These are phyloP conservation scores for Cytospora piceicola DNA, from an alignment of 2,329 filamentous ascomycete genomes.

Conservation along the genomic window DNA sequence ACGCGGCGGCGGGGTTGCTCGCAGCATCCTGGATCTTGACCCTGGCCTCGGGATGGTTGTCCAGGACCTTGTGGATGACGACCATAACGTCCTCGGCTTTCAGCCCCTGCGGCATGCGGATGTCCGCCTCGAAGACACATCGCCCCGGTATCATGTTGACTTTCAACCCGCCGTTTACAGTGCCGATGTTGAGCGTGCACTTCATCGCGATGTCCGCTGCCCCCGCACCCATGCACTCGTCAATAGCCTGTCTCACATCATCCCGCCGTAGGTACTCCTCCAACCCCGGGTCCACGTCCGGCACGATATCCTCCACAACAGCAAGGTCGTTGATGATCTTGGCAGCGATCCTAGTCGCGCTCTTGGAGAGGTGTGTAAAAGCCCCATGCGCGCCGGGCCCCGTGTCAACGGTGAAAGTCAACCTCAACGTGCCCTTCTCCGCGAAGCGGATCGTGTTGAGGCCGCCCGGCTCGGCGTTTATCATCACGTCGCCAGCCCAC, in stretches of 20 bases:
- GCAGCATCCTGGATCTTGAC: slow-evolving; percentile 39
- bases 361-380: slow-evolving; percentile 44
- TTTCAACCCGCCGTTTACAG: slow-evolving; percentile 45
- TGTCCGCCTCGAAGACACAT: slow-evolving; percentile 45
- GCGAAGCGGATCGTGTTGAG: slow-evolving; percentile 44
- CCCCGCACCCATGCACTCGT: slow-evolving; percentile 43
- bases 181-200: slow-evolving; percentile 47
- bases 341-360: slow-evolving; percentile 43
- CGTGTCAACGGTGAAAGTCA: slow-evolving; percentile 42
- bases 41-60: slow-evolving; percentile 37
- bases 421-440: slow-evolving; percentile 47
- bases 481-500: slow-evolving; percentile 45
- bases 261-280: slow-evolving; percentile 37
- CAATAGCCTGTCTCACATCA: slow-evolving; percentile 39
- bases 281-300: slow-evolving; percentile 31
- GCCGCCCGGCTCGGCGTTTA: slow-evolving; percentile 45
- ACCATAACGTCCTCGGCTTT: slow-evolving; percentile 36
- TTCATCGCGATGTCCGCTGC: slow-evolving; percentile 39
- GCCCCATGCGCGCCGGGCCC: slow-evolving; percentile 44
- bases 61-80: slow-evolving; percentile 37
- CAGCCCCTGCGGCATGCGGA: slow-evolving; percentile 46
- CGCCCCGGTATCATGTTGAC: slow-evolving; percentile 47
- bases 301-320: slow-evolving; percentile 23
- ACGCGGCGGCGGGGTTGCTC: slow-evolving; percentile 41
- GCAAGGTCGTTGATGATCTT: slow-evolving; percentile 15